phyloP scores from a whole-genome alignment of 2,329 filamentous ascomycete genomes.

The Alternaria postmessia region DNA sequence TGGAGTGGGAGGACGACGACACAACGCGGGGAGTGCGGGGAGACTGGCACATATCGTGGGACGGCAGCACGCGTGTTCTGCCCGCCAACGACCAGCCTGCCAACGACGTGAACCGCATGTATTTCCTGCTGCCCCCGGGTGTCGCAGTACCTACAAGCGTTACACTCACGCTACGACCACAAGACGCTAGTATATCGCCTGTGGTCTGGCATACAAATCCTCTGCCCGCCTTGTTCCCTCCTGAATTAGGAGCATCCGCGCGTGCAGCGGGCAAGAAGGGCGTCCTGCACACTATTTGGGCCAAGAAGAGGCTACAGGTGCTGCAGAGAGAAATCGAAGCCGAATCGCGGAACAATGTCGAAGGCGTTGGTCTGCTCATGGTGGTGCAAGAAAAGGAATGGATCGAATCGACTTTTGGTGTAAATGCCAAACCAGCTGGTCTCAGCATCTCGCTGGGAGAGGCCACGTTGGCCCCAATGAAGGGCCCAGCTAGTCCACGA shows the following conservation, averaged over 20 bases:
- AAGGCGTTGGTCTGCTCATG: slow-evolving; percentile 86
- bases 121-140: slow-evolving; percentile 80
- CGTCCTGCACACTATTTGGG: slow-evolving; percentile 90
- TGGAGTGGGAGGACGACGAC: slow-evolving; percentile 81
- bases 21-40: slow-evolving; percentile 57
- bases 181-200: slow-evolving; percentile 52
- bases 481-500: slow-evolving; percentile 67
- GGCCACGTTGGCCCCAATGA: slow-evolving; percentile 51
- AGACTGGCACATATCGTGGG: slow-evolving; percentile 83
- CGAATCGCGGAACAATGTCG: slow-evolving; percentile 76
- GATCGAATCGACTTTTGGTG: slow-evolving; percentile 83
- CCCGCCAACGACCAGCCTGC: slow-evolving; percentile 66
- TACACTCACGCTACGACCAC: slow-evolving; percentile 65
- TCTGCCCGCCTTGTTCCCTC: slow-evolving; percentile 84
- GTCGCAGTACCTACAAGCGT: slow-evolving; percentile 76
- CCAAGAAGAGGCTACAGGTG: slow-evolving; percentile 78
- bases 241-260: slow-evolving; percentile 73
- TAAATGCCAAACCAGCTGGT: slow-evolving; percentile 56
- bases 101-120: slow-evolving; percentile 69
- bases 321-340: slow-evolving; percentile 78
- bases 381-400: slow-evolving; percentile 82
- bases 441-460: slow-evolving; percentile 50
- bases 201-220: slow-evolving; percentile 74
- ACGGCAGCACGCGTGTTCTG: slow-evolving; percentile 77
- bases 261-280: slow-evolving; percentile 76